A percentile compares a stretch with the other conserved stretches of the same genome.
phyloP scores from a whole-genome alignment of 2,329 filamentous ascomycete species.

The Aurifilum marmelostoma region DNA sequence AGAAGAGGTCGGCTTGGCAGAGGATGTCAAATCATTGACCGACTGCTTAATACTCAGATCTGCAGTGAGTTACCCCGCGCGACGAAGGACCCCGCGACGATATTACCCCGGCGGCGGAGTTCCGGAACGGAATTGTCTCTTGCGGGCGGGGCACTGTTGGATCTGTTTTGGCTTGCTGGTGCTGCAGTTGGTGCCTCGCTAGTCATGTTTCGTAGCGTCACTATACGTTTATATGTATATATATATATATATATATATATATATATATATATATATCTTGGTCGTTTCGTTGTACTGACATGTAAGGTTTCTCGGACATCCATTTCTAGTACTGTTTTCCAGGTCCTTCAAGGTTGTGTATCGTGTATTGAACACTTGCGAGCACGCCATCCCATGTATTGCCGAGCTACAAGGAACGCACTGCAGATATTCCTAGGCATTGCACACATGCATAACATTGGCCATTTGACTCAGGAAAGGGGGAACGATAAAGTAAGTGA shows the following conservation, averaged over 20 bases:
- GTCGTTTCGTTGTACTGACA: no score
- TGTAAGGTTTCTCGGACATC: no score
- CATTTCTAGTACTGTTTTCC: no score
- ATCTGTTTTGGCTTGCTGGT: background rate
- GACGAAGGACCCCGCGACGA: background rate
- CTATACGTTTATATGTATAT: background rate
- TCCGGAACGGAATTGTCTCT: background rate
- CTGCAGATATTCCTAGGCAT: no score
- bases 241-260: no score
- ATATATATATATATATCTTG: no score
- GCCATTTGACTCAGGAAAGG: no score
- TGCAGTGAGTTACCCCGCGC: background rate
- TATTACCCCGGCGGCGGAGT: background rate
- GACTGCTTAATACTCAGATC: background rate
- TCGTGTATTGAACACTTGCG: background rate
- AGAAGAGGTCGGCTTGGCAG: background rate
- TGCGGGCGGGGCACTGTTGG: background rate
- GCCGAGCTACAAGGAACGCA: background rate
- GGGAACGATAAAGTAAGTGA: background rate
- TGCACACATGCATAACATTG: no score
- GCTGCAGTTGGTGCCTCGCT: background rate
- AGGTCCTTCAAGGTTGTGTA: background rate
- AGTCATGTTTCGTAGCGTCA: background rate
- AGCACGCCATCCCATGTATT: background rate
- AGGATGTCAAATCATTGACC: conserved; percentile 3